Base-by-base conservation (phyloP, 805 yeast species). In the Saccharomycopsis sp. region DNA sequence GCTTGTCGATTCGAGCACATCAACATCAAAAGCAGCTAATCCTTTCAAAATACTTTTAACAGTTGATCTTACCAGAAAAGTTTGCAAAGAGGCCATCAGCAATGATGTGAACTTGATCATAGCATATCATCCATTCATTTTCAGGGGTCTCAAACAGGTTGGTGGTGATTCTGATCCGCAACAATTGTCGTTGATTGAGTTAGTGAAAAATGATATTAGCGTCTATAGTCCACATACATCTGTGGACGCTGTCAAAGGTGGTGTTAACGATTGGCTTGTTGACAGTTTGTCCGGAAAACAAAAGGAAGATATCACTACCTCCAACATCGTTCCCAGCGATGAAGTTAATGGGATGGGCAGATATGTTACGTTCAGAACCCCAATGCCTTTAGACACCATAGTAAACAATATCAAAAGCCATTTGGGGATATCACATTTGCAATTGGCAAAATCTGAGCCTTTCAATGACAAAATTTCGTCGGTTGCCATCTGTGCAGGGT, bases 141-240 rank as follows among this genome's bases (percentile, higher is more conserved):
- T 92, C 69, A 67, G 82, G 18, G 94, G 95, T 1, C 72, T 92
- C 60, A 92, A 88, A 58, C 62, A 75, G 9, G 71, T 92, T 43
- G 70, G 77, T 2, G 62, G 67, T n/a, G 53, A 59, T 2, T 38
- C 52, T 2, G 81, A 86, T 52, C 80, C 95, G 0, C 97, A 92
- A 57, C 96, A 92, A 54, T 61, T 61, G 17, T 82, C 94, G 4
- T 64, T 89, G 40, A 58, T 89, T 30, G 70, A 71, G 41, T 67
- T 92, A 52, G 78, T 86, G 39, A 78, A 77, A 49, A 69, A 77
- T 45, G 82, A 84, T n/a, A 73, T 92, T 42, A 74, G 87, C 36
- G 98, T 92, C 1, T 92, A 92, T 58, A 80, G 80, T 41, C 98
- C 99, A 19, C 99, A 92, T 56, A 89, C 98, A 1, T 87, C 97